Base-by-base conservation (phyloP, 2,329 filamentous ascomycete species). In the Diaporthe sp. region DNA sequence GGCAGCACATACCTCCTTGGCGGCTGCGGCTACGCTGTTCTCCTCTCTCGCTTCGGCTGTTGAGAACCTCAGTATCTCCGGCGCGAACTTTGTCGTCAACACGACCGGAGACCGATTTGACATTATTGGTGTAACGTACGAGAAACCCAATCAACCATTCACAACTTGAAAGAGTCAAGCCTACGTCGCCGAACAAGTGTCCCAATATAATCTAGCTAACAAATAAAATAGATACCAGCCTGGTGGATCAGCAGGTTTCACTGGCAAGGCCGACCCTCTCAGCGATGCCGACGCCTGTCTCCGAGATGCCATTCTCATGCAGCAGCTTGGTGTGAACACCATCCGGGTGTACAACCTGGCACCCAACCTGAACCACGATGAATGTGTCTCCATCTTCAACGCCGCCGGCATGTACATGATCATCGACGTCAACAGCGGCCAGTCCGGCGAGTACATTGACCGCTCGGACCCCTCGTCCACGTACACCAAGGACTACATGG, bases 301-400 rank as follows among this genome's bases (percentile, higher is more conserved):
- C 79, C 87, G 90, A 77, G 89, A 91, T 85, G 75, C 75, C 60
- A 89, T 89, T 42, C 84, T 91, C 76, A 88, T 91, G 86, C 89
- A 92, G 82, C 83, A 84, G 75, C 84, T 91, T 74, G 89, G 90
- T 74, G 84, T 91, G 79, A 92, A 92, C 83, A 86, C 90, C 73
- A 89, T 92, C 79, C 90, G 90, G 60, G 89, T 91, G n/a, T 91
- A 91, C 84, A 91, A 91, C 84, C 82, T 91, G 71, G 86, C 89
- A 79, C 90, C 89, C 55, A 82, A 90, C 78, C 80, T 91, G 75
- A 90, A 91, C 83, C 90, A 91, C 78, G 89, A 91, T 77, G 84
- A 88, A 74, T 91, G 89, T 79, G 89, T 87, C 60, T 90, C 87
- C 76, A 89, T 91, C 78, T 91, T 91, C 84, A 91, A 91, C 78